Base-by-base conservation (phyloP, 2,329 filamentous ascomycete species). In the Colletotrichum godetiae region DNA sequence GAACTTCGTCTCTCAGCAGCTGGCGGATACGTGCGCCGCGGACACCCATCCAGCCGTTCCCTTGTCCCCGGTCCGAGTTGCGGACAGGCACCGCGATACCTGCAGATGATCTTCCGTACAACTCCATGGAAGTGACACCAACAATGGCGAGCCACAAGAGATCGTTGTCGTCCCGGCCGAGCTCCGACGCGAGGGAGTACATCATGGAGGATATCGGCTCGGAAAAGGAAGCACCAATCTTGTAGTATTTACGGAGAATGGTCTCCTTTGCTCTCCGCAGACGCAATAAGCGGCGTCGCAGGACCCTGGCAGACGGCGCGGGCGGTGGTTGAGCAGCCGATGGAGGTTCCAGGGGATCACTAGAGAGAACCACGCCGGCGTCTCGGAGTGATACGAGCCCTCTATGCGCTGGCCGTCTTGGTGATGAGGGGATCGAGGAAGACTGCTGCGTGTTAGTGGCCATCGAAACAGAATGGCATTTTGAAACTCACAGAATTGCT, bases 81-180 rank as follows among this genome's bases (percentile, higher is more conserved):
- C 88, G 86, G 15, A 89, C 85, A 1, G 89, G 86, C 2, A 91
- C 88, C 22, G 93, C 92, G 35, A 97, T 88, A 29, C 95, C 95
- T 13, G 94, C 92, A 57, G 94, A 94, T 24, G 94, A 96, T 68
- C 94, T 92, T 19, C 95, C 95, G 76, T 97, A 97, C 0, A 98
- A 88, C 80, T 98, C 95, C 83, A 97, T 92, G 19, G 95, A 97
- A n/a, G 94, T 95, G 46, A 98, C 94, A 6, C 97, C 97, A 31
- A 99, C 94, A 78, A 98, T 98, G 6, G 95, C 92, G 72, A 98
- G 89, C 97, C 97, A 99, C 15, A 99, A 88, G 27, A 98, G 87
- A 78, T 99, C 95, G 78, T 98, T 99, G 82, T 98, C 96, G 86
- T 98, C 97, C 66, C 95, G 93, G 75, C 97, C 97, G 7, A 99